phyloP scores from a whole-genome alignment of 1,139 yeast species.

The Sugiyamaella neomexicana region DNA sequence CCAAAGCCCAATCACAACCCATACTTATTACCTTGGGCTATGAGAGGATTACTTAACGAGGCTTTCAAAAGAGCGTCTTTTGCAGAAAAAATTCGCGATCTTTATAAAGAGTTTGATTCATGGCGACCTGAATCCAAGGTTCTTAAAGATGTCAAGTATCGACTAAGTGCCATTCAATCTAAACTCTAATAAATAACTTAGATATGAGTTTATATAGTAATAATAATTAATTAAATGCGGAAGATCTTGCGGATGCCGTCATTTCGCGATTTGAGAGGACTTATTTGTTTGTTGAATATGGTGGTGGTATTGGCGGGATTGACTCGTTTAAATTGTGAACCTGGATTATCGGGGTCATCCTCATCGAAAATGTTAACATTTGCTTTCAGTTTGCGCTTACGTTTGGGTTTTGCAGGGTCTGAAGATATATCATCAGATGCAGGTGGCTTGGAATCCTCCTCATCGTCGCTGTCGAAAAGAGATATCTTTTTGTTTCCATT shows the following conservation, averaged over 20 bases:
- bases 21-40: conserved; percentile 87
- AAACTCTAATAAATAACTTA: conserved; percentile 25
- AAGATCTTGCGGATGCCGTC: conserved; percentile 24
- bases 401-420: conserved; percentile 14
- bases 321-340: conserved; percentile 29
- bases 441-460: conserved; percentile 1
- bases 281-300: conserved; percentile 23
- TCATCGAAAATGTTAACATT: conserved; percentile 25
- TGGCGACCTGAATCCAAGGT: conserved; percentile 88
- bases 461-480: conserved; percentile 27
- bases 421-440: conserved; percentile 4
- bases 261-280: conserved; percentile 28
- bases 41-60: conserved; percentile 74
- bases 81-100: conserved; percentile 55
- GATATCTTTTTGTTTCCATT: conserved; percentile 25
- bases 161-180: conserved; percentile 62
- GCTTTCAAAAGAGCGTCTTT: conserved; percentile 42
- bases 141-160: conserved; percentile 76
- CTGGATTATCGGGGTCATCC: conserved; percentile 28
- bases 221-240: conserved; percentile 18
- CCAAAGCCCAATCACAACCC: conserved; percentile 56
- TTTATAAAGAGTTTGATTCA: conserved; percentile 68
- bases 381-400: conserved; percentile 25
- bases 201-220: not conserved
- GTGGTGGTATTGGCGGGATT: conserved; percentile 8